These are phyloP conservation scores for Termitomyces bulborhizus DNA, from an alignment of 768 basidiomycete genomes.

Conservation along the genomic window DNA sequence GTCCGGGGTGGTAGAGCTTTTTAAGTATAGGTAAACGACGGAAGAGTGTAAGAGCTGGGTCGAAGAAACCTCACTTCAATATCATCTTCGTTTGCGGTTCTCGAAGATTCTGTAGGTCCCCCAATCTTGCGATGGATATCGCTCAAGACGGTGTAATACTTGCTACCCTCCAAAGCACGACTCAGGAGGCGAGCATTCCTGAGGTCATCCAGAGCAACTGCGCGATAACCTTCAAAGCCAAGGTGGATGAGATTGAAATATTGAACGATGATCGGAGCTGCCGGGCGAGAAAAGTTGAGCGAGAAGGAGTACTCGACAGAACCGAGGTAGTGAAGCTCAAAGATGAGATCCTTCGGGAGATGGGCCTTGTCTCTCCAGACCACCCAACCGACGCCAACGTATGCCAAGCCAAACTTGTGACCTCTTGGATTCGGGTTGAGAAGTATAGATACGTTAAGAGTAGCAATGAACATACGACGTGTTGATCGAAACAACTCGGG, in stretches of 20 bases:
- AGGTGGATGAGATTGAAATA: conserved; percentile 62
- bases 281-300: conserved; percentile 56
- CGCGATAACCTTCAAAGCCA: conserved; percentile 53
- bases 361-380: conserved; percentile 59
- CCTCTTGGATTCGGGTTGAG: conserved; percentile 29
- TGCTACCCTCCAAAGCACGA: conserved; percentile 51
- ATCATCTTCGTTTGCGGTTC: conserved; percentile 36
- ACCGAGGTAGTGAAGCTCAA: conserved; percentile 56
- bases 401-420: conserved; percentile 56
- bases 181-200: conserved; percentile 60
- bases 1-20: conserved; percentile 46
- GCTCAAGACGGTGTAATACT: conserved; percentile 47
- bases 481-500: conserved; percentile 58
- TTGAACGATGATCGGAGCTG: conserved; percentile 57
- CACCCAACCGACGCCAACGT: conserved; percentile 62
- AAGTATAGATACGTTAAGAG: too few species aligned
- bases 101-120: background rate
- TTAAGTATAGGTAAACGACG: background rate
- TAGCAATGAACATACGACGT: conserved; percentile 28
- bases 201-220: conserved; percentile 43
- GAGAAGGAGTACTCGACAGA: conserved; percentile 73
- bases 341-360: conserved; percentile 67
- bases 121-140: conserved; percentile 42
- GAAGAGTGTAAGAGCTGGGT: background rate
- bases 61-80: conserved; percentile 38